Base-by-base conservation (phyloP, 1,284 basidiomycete species). In the Tylopilus sp. region DNA sequence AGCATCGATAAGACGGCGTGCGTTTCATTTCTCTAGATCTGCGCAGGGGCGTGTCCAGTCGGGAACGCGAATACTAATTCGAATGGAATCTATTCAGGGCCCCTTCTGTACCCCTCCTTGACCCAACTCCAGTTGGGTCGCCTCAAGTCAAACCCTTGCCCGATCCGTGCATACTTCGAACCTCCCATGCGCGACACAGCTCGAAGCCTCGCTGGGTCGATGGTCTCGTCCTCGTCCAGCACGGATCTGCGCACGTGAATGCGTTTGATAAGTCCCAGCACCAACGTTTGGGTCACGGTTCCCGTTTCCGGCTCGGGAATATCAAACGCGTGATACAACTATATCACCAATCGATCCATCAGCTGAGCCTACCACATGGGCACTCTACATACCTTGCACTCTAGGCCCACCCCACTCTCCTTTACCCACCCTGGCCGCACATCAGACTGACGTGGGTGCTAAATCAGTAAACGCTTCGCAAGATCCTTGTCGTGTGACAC, bases 371-470 rank as follows among this genome's bases (percentile, higher is more conserved):
- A 37, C 41, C 41, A 44, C 28, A 31, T 29, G 19, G 19, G 31
- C 26, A 40, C 33, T 26, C 25, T 21, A 59, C 69, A 44, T 60
- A 79, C 79, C 72, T 78, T 75, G 71, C 86, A 90, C 70, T 90
- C 89, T 67, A 90, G 75, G 46, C 78, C 77, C 51, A 89, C 77
- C 2, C 80, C 79, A 53, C 84, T 83, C 67, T 91, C 88, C 52
- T 74, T 78, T 3, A 90, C 85, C 48, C 84, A 74, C 15, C 85
- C 73, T 3, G 84, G 80, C 58, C 78, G 79, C 44, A 89, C 77
- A 34, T 71, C 61, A 29, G 59, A 66, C 75, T 77, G 47, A 23
- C 51, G 33, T 39, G 44, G 31, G 19, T 40, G 41, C 42, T 29
- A 59, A 46, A 59, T 56, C 19, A 60, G 49, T 8, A 46, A 48